Base-by-base conservation (phyloP, 768 basidiomycete species). In the Gloeostereum incarnatum region DNA sequence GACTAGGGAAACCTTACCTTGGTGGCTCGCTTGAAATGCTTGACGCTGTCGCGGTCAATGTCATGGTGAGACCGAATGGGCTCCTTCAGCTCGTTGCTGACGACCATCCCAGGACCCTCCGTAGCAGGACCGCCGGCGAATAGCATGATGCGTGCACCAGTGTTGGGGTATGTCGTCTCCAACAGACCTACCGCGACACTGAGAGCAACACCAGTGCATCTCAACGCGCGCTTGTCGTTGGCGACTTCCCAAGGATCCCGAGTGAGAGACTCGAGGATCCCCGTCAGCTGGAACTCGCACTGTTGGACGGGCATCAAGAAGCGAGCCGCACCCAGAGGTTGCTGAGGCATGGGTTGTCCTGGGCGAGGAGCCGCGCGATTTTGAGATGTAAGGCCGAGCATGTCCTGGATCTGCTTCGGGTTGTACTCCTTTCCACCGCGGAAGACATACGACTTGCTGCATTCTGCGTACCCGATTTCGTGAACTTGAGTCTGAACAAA, bases 11-110 rank as follows among this genome's bases (percentile, higher is more conserved):
- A 25, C 50, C 67, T 35, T 44, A 93, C 94, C 79, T 98, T 99
- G 45, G 80, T 76, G 10, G 96, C 91, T 31, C 91, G 82, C 65
- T 97, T 98, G 68, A 83, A 98, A 56, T 99, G 92, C 61, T 97
- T 98, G 31, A 84, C 93, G 45, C 78, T 85, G 57, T 99, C 96
- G 14, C 91, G 73, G 52, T 99, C 96, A 50, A 98, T 98, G 53
- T 99, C 96, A 62, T 98, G 94, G 56, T 99, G 96, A 6, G 92
- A 96, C 38, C 96, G 84, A 45, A 99, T 98, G 2, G 93, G 91
- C 52, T 99, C 96, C 62, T 89, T 87, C 40, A 98, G 68, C 61
- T 98, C 94, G 47, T 88, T 88, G 60, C 75, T 84, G 40, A 98
- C 96, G 22, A 97, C 93, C 79, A 92, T 80, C 13, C 96, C 96